Evolutionary conservation across 2,329 filamentous ascomycete species (phyloP).

Genomic region (Leptographium procerum): DNA sequence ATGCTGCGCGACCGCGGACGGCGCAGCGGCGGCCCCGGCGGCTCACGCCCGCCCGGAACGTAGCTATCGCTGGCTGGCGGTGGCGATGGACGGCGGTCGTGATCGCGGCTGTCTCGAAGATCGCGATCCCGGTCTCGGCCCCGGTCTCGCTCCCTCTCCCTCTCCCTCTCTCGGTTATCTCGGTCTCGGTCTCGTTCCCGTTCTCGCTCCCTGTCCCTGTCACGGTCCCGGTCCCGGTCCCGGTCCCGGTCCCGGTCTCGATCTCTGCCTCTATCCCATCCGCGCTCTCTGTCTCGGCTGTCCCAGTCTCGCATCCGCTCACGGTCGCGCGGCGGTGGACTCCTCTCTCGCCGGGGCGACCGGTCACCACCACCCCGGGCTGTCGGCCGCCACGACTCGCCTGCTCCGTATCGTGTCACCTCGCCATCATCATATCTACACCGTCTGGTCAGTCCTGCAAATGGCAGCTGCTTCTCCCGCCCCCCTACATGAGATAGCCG

Average conservation of each 20-base stretch:
- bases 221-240: conserved; percentile 20
- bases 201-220: conserved; percentile 18
- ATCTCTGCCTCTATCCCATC: too few species aligned
- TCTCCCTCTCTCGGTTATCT: too few species aligned
- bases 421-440: conserved; percentile 49
- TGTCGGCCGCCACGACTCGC: conserved; percentile 45
- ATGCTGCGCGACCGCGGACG: conserved; percentile 28
- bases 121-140: conserved; percentile 19
- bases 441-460: background rate
- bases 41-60: conserved; percentile 25
- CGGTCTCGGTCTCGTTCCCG: conserved; percentile 10
- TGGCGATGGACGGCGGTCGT: conserved; percentile 16
- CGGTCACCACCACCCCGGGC: conserved; percentile 10
- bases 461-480: too few species aligned
- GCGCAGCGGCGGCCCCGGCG: conserved; percentile 14
- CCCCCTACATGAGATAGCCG: too few species aligned
- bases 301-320: conserved; percentile 24
- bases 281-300: conserved; percentile 8
- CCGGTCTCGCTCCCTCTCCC: conserved; percentile 16
- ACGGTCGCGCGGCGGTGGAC: conserved; percentile 18
- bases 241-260: conserved; percentile 17
- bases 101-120: too few species aligned
- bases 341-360: conserved; percentile 28
- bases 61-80: conserved; percentile 27
- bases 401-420: conserved; percentile 49